Evolutionary conservation across 2,329 filamentous ascomycete genomes (phyloP).

Genomic region (Fusarium sp.): DNA sequence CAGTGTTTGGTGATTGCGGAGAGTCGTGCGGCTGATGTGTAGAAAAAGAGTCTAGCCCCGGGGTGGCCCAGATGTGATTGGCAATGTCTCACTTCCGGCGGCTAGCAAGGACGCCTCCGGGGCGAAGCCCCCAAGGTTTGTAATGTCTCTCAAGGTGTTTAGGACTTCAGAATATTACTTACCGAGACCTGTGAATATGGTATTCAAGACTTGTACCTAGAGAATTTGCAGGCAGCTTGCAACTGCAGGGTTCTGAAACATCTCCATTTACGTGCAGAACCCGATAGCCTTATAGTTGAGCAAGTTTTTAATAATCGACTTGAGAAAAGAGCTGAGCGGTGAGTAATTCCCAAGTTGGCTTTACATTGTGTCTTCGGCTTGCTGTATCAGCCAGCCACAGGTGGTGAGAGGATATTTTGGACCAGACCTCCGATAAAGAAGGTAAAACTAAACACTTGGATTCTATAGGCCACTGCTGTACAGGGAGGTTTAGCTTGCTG

Average conservation of each 20-base stretch:
- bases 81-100: neutral
- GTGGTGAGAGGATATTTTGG: neutral
- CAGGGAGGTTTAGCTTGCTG: fast-evolving
- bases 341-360: neutral
- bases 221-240: too few relatives aligned
- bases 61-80: neutral
- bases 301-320: too few relatives aligned
- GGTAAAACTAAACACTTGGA: neutral
- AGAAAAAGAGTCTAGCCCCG: neutral
- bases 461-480: neutral
- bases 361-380: fast-evolving
- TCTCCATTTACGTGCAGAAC: too few relatives aligned
- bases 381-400: neutral
- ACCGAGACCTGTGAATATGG: neutral
- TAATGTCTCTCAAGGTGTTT: fast-evolving
- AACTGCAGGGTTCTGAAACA: too few relatives aligned
- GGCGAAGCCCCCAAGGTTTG: neutral
- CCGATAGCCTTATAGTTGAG: too few relatives aligned
- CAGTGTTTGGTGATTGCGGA: neutral
- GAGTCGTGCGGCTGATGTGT: neutral
- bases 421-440: neutral
- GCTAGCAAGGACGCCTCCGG: neutral
- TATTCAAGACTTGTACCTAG: neutral
- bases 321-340: neutral
- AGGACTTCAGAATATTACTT: neutral